Base-by-base conservation (phyloP, 371 early-diverging fungal genomes). In the Umbelopsis sp. region DNA sequence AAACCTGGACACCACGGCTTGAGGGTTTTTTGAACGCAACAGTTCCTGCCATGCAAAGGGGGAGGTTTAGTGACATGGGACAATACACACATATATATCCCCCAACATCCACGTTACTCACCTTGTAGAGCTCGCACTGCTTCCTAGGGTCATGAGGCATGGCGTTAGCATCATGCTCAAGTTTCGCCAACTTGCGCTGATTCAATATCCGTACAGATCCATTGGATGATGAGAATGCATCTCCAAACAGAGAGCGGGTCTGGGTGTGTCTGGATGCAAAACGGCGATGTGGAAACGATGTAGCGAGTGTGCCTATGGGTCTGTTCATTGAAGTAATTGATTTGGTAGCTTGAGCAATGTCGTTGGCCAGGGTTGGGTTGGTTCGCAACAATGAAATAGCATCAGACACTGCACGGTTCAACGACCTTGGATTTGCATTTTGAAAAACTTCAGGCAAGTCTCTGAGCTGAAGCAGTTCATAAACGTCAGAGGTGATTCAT, bases 111-210 rank as follows among this genome's bases (percentile, higher is more conserved):
- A 44, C 53, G 35, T 22, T 41, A 52, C 53, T 67, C 78, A 90
- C 92, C 85, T 87, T 87, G 82, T 91, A 92, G 38, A 92, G 80
- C 45, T 82, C 83, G 14, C 92, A 86, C 72, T 94, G 95, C 45
- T 83, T 85, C 16, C 71, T 63, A 16, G 89, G 72, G 74, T 93
- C 89, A 44, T 82, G 80, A 10, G 90, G 82, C 64, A 83, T 81
- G 12, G 84, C 79, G 50, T 90, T 86, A 4, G 94, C 93, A 37
- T 90, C 91, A 50, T 85, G 71, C 66, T 92, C 92, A n/a, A 94
- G 73, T 46, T 85, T 83, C 18, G 81, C 80, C 14, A 91, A 74
- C 51, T 81, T 74, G 64, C 86, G 78, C 25, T 78, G 79, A 65
- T 84, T 84, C 44, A 79, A 76, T 63, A 76, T 77, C 20, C 85